Conservation (phyloP, 352 stramenopile genomes). For the Blastocystis sp. region DNA sequence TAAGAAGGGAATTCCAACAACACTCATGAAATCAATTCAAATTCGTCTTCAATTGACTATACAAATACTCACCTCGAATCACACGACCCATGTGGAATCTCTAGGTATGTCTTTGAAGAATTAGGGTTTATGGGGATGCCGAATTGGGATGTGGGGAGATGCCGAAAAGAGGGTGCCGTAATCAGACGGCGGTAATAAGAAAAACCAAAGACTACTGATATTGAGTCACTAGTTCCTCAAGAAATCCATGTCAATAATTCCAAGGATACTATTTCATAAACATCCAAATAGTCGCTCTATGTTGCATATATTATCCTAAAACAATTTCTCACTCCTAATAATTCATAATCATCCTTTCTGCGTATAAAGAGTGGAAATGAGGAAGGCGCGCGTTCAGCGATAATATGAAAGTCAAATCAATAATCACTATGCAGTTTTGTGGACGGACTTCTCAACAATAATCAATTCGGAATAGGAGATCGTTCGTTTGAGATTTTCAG, state of each 20-base stretch:
- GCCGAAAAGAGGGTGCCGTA: too few relatives aligned
- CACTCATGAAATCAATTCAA: too few relatives aligned
- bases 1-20: too few relatives aligned
- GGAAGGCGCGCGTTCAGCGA: background rate
- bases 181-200: too few relatives aligned
- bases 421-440: background rate
- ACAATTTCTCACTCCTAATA: background rate
- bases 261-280: too few relatives aligned
- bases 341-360: background rate
- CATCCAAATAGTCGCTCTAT: background rate
- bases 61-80: conserved; percentile 9
- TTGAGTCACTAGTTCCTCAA: background rate
- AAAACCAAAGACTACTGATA: too few relatives aligned
- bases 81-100: conserved; percentile 19
- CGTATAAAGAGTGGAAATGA: background rate
- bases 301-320: background rate
- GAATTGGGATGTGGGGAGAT: too few relatives aligned
- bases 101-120: conserved; percentile 21
- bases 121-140: too few relatives aligned
- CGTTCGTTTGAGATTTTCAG: background rate
- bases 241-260: background rate
- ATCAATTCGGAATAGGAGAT: background rate
- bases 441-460: background rate
- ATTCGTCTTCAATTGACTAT: too few relatives aligned
- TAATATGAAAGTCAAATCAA: background rate